phyloP scores from a whole-genome alignment of 345 rosid species.

The Eucalyptus shirleyi region DNA sequence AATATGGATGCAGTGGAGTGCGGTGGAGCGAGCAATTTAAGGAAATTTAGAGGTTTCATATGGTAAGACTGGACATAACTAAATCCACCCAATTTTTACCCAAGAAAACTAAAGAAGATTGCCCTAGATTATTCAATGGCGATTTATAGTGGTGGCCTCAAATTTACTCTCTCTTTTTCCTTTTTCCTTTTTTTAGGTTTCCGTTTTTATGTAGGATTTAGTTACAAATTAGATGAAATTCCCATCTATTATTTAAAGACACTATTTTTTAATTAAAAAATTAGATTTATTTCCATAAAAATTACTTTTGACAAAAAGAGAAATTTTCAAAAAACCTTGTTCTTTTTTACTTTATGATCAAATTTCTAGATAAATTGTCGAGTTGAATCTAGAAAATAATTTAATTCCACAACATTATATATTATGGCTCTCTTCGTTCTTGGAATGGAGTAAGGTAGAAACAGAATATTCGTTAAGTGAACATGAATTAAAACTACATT shows the following conservation, averaged over 20 bases:
- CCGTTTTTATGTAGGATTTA: not conserved
- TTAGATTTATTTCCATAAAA: not conserved
- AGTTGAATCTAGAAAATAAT: not conserved
- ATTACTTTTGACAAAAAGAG: not conserved
- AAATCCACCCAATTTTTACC: not conserved
- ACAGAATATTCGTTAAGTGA: not conserved
- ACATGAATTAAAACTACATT: no score
- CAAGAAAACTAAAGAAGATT: not conserved
- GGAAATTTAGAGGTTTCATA: not conserved
- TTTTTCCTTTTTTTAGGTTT: not conserved
- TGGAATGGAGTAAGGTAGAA: not conserved
- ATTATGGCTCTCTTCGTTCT: not conserved
- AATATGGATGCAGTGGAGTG: not conserved
- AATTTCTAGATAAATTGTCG: not conserved
- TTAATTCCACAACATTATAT: not conserved
- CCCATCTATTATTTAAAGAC: not conserved
- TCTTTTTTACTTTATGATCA: not conserved
- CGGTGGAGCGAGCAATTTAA: not conserved
- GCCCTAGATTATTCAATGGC: not conserved
- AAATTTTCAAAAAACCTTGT: not conserved
- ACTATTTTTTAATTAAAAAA: not conserved
- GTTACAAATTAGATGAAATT: not conserved
- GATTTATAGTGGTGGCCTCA: not conserved
- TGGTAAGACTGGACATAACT: accelerated
- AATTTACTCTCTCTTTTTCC: not conserved